Evolutionary conservation across 2,329 filamentous ascomycete species (phyloP).

Genomic region (Xylaria arbuscula): DNA sequence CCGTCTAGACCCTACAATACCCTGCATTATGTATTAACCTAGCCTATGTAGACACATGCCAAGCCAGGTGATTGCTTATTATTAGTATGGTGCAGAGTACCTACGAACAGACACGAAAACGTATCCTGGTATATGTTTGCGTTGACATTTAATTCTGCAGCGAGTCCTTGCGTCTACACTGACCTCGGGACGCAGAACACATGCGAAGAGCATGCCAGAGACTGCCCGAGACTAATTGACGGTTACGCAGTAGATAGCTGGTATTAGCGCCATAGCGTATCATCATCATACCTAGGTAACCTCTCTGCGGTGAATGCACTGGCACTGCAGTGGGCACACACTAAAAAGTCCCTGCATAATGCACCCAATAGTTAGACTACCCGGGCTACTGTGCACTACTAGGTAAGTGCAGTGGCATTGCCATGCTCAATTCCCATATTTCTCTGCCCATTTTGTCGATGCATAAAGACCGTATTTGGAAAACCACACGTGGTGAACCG

Average conservation of each 20-base stretch:
- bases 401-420: slow-evolving; percentile 7
- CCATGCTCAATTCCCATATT: slow-evolving; percentile 28
- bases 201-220: too few relatives aligned
- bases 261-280: too few relatives aligned
- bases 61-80: neutral
- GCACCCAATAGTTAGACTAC: slow-evolving; percentile 11
- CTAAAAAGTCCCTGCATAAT: slow-evolving; percentile 32
- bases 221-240: too few relatives aligned
- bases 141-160: too few relatives aligned
- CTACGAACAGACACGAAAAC: too few relatives aligned
- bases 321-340: slow-evolving; percentile 11
- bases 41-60: neutral
- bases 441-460: slow-evolving; percentile 17
- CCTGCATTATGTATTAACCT: neutral
- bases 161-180: too few relatives aligned
- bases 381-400: neutral
- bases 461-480: slow-evolving; percentile 1
- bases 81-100: too few relatives aligned
- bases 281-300: too few relatives aligned
- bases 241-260: too few relatives aligned
- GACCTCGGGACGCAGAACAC: too few relatives aligned
- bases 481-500: slow-evolving; percentile 24
- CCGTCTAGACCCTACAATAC: neutral
- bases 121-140: too few relatives aligned
- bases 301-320: too few relatives aligned